Conservation (phyloP, 495 filamentous ascomycete species). For the Aspergillus cavernicola region DNA sequence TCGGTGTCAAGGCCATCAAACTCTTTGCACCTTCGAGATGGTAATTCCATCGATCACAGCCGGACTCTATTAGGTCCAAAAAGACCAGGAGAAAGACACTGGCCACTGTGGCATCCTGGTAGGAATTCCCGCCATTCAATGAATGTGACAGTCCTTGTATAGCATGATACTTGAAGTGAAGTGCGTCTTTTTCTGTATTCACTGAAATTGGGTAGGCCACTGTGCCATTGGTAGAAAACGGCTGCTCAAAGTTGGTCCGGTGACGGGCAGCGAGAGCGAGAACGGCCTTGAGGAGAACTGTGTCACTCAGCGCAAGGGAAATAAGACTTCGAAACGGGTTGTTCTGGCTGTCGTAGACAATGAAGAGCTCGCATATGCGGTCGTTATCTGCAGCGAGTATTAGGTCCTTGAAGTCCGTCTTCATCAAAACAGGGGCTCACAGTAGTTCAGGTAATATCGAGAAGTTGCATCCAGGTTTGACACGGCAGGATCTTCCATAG, state of each 20-base stretch:
- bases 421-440: slow-evolving; percentile 14
- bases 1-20: slow-evolving; percentile 27
- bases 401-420: background rate
- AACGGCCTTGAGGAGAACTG: slow-evolving; percentile 44
- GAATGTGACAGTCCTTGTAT: slow-evolving; percentile 39
- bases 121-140: slow-evolving; percentile 16
- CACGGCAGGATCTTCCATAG: slow-evolving; percentile 19
- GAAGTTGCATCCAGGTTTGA: slow-evolving; percentile 23
- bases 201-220: background rate
- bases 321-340: slow-evolving; percentile 53
- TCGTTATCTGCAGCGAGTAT: slow-evolving; percentile 33
- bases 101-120: slow-evolving; percentile 38
- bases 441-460: slow-evolving; percentile 42
- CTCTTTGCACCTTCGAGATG: slow-evolving; percentile 49
- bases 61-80: slow-evolving; percentile 51
- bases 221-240: slow-evolving; percentile 8
- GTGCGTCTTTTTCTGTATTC: slow-evolving; percentile 36
- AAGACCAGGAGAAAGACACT: slow-evolving; percentile 52
- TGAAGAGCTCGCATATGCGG: slow-evolving; percentile 48
- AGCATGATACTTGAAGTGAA: slow-evolving; percentile 46
- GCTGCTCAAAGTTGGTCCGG: slow-evolving; percentile 32
- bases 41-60: slow-evolving; percentile 46
- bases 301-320: slow-evolving; percentile 38
- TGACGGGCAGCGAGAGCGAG: slow-evolving; percentile 53
- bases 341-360: slow-evolving; percentile 47